Evolutionary conservation across 2,329 filamentous ascomycete species (phyloP).

Genomic region (Penicillium sp.): DNA sequence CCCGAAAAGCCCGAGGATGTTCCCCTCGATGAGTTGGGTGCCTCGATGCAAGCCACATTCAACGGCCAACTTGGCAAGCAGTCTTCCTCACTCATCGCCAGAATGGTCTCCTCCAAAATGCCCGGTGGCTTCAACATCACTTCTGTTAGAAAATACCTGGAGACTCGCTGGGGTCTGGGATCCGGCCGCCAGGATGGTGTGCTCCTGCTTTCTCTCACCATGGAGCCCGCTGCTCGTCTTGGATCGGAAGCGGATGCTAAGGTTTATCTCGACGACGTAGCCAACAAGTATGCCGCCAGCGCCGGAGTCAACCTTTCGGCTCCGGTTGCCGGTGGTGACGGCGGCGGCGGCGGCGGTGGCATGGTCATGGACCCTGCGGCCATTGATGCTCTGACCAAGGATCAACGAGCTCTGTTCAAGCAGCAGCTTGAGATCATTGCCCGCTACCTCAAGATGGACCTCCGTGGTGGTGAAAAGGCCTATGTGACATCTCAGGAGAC

Average conservation of each 20-base stretch:
- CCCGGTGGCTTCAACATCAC: constrained; percentile 99
- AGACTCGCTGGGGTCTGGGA: constrained; percentile 87
- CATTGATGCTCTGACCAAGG: constrained; percentile 94
- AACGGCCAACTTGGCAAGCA: constrained; percentile 98
- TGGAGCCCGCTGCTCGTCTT: constrained; percentile 85
- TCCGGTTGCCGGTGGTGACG: constrained; percentile 68
- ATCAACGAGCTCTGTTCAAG: constrained; percentile 94
- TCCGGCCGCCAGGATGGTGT: constrained; percentile 87
- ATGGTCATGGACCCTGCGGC: constrained; percentile 99
- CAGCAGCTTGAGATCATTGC: constrained; percentile 95
- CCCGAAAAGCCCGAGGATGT: constrained; percentile 98
- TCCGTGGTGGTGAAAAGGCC: constrained; percentile 94
- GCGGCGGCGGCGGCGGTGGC: constrained; percentile 68
- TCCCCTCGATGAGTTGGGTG: constrained; percentile 90
- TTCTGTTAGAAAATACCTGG: constrained; percentile 88
- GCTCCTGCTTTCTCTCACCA: constrained; percentile 82
- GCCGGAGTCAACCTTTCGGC: constrained; percentile 82
- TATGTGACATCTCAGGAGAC: constrained; percentile 82
- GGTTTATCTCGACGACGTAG: constrained; percentile 80
- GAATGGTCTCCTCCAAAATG: constrained; percentile 98
- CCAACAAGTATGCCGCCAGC: constrained; percentile 83
- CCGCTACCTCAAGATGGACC: constrained; percentile 93
- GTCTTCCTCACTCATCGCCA: constrained; percentile 86
- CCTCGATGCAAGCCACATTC: constrained; percentile 96
- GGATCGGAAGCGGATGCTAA: constrained; percentile 90